These are phyloP conservation scores for Hura crepitans DNA, from an alignment of 441 rosid genomes.

Conservation along the genomic window DNA sequence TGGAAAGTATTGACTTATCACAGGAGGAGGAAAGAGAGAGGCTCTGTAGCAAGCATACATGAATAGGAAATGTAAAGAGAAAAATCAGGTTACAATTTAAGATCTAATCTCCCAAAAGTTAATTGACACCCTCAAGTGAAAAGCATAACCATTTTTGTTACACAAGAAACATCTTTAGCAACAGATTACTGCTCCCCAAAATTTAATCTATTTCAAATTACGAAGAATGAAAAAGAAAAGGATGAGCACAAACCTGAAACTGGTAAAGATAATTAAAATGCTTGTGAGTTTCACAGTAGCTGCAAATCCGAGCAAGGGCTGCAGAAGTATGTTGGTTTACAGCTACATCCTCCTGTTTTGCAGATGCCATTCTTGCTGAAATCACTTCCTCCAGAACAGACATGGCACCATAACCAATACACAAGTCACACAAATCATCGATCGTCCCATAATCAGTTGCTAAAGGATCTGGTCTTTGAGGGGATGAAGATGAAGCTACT, in stretches of 20 bases:
- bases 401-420: slow-evolving; percentile 85
- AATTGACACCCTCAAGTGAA: not conserved
- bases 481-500: slow-evolving; percentile 71
- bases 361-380: slow-evolving; percentile 62
- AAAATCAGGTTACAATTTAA: not conserved
- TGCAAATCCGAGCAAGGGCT: slow-evolving; percentile 80
- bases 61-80: not conserved
- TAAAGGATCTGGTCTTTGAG: slow-evolving; percentile 89
- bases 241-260: slow-evolving; percentile 60
- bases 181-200: not conserved
- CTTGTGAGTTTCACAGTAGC: slow-evolving; percentile 73
- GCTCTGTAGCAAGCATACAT: not conserved
- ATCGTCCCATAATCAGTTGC: slow-evolving; percentile 91
- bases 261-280: slow-evolving; percentile 90
- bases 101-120: slow-evolving; percentile 6
- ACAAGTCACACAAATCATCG: slow-evolving; percentile 80
- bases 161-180: not conserved
- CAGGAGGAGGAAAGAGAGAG: too few relatives aligned
- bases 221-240: not conserved
- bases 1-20: not conserved
- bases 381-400: slow-evolving; percentile 78
- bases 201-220: not conserved
- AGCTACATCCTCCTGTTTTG: slow-evolving; percentile 53
- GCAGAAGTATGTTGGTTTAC: slow-evolving; percentile 63
- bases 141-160: slow-evolving; percentile 11